A percentile compares a stretch with the other conserved stretches of the same genome.
Evolutionary conservation across 139 green algal species (phyloP).

Genomic region (Coelastrella sp.): DNA sequence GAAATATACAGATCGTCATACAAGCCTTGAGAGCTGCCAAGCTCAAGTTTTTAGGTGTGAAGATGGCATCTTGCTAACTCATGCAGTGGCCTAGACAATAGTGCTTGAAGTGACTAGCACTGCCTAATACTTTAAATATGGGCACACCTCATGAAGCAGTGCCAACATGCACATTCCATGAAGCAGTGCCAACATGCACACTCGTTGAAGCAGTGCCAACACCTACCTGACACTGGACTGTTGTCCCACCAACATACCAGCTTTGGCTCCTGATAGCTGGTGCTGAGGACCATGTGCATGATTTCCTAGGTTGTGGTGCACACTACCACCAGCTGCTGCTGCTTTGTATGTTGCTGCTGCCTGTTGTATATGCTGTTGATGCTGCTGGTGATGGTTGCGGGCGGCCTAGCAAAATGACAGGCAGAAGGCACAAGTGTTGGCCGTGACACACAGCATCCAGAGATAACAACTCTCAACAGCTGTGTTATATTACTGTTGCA

Average conservation of each 20-base stretch:
- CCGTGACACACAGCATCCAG: no score
- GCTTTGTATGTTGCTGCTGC: slow-evolving; percentile 7
- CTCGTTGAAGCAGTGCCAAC: not conserved
- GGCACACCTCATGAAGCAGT: no score
- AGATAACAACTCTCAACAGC: no score
- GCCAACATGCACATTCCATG: not conserved
- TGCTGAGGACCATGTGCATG: not conserved
- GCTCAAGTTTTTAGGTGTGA: no score
- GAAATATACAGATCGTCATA: no score
- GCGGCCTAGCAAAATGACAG: not conserved
- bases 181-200: not conserved
- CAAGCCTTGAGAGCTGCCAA: no score
- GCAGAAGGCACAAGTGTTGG: not conserved
- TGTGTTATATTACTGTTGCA: no score
- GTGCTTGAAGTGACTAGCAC: no score
- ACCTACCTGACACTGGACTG: slow-evolving; percentile 21
- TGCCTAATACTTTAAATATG: no score
- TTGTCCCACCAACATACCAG: slow-evolving; percentile 21
- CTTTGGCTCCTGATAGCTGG: not conserved
- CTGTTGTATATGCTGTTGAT: not conserved
- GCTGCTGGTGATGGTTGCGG: slow-evolving; percentile 2
- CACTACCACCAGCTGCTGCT: not conserved
- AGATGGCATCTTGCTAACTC: no score
- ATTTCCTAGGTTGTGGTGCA: not conserved
- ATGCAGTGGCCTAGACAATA: no score